Evolutionary conservation across 1,284 basidiomycete species (phyloP).

Genomic region (Mrakiaceae sp.): DNA sequence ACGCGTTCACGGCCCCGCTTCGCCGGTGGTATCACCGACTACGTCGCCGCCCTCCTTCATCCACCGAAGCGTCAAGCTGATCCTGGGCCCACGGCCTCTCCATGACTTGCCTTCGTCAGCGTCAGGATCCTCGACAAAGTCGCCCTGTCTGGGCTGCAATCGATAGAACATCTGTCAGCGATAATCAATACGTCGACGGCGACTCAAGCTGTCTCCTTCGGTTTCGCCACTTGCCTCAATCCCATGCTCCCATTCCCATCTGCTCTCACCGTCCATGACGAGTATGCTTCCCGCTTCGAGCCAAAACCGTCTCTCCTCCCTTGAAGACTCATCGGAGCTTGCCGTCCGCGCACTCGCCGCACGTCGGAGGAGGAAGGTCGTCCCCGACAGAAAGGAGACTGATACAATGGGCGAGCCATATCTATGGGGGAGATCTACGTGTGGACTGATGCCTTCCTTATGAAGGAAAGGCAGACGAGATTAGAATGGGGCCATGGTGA

Average conservation of each 20-base stretch:
- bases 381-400: conserved; percentile 8
- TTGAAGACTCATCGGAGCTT: not conserved
- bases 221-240: conserved; percentile 24
- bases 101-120: conserved; percentile 10
- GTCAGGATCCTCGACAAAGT: conserved; percentile 7
- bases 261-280: conserved; percentile 31
- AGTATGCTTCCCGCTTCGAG: conserved; percentile 34
- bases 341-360: not conserved
- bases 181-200: not conserved
- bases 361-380: conserved; percentile 10
- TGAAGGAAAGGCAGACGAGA: not conserved
- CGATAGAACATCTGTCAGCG: not conserved
- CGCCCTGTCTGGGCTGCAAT: not conserved
- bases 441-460: conserved; percentile 33
- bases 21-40: conserved; percentile 14
- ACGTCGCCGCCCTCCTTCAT: conserved; percentile 31
- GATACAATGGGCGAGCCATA: conserved; percentile 25
- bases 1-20: too few species aligned
- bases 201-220: not conserved
- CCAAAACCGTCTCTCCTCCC: conserved; percentile 27
- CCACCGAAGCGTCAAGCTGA: conserved; percentile 34
- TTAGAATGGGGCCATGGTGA: not conserved
- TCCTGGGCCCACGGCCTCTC: conserved; percentile 24
- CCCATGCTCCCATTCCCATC: conserved; percentile 40
- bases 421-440: conserved; percentile 36